Percentiles rank a stretch among this genome's conserved stretches.
Evolutionary conservation across 2,329 filamentous ascomycete genomes (phyloP).

Genomic region (Thelonectria blattea): DNA sequence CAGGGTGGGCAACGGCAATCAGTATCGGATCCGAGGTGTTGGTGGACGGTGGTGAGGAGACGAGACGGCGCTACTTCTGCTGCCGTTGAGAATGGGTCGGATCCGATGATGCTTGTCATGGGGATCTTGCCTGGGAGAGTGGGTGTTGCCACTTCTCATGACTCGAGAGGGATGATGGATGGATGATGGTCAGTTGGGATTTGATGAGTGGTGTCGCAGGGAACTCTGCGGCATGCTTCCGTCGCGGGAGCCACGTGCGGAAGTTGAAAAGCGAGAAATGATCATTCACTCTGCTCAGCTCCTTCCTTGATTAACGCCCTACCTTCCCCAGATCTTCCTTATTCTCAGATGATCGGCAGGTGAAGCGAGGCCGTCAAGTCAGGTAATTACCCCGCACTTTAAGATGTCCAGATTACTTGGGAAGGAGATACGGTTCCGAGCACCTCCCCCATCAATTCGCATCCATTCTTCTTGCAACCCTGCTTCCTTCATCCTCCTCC

Average conservation of each 20-base stretch:
- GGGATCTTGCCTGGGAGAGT: neutral
- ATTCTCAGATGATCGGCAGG: conserved; percentile 2
- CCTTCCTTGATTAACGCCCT: neutral
- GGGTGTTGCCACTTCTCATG: neutral
- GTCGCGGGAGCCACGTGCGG: neutral
- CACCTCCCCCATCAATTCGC: neutral
- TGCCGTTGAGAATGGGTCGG: conserved; percentile 17
- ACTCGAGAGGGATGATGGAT: too few relatives aligned
- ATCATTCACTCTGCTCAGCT: neutral
- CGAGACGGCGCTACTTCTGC: neutral
- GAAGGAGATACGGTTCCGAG: neutral
- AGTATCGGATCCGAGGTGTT: conserved; percentile 29
- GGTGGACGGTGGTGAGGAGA: neutral
- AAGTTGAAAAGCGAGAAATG: neutral
- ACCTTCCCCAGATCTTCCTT: neutral
- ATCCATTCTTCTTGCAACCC: neutral
- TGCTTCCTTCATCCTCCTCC: neutral
- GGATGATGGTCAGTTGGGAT: too few relatives aligned
- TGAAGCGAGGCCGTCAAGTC: neutral
- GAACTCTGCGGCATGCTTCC: neutral
- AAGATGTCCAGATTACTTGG: neutral
- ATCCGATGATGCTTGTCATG: conserved; percentile 27
- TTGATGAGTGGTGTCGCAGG: too few relatives aligned
- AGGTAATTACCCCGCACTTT: conserved; percentile 7
- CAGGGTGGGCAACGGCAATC: neutral